Conservation (phyloP, 495 filamentous ascomycete species). For the Neurospora discreta region DNA sequence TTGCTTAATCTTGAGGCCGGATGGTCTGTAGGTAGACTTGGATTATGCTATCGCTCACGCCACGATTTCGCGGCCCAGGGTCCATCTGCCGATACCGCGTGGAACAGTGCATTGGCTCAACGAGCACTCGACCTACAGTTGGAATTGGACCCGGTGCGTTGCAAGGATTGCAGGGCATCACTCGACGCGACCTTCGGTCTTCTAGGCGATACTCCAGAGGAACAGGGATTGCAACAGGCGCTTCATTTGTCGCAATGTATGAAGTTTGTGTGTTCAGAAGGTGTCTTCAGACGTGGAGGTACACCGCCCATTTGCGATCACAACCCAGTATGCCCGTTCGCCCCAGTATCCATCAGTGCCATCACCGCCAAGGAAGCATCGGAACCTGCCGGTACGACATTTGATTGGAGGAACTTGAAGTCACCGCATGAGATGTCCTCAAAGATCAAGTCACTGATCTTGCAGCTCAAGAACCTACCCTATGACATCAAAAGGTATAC, state of each 20-base stretch:
- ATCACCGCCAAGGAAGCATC: neutral
- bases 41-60: conserved; percentile 16
- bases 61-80: neutral
- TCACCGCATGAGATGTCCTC: conserved; percentile 6
- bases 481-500: conserved; percentile 18
- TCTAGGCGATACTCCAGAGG: neutral
- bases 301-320: conserved; percentile 15
- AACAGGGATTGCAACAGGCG: neutral
- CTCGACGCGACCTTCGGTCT: neutral
- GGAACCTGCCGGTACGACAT: neutral
- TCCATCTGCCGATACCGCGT: neutral
- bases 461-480: conserved; percentile 6
- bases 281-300: neutral
- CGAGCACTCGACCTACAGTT: conserved; percentile 15
- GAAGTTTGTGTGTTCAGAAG: conserved; percentile 12
- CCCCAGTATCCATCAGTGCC: conserved; percentile 10
- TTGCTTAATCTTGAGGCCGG: conserved; percentile 25
- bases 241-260: conserved; percentile 12
- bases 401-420: conserved; percentile 3
- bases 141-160: conserved; percentile 5
- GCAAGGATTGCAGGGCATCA: neutral
- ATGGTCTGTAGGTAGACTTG: conserved; percentile 34
- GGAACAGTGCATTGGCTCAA: conserved; percentile 12
- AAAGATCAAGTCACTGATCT: conserved; percentile 19
- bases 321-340: conserved; percentile 6